These are phyloP conservation scores for Glycine tomentella DNA, from an alignment of 306 rosid genomes.

Conservation along the genomic window DNA sequence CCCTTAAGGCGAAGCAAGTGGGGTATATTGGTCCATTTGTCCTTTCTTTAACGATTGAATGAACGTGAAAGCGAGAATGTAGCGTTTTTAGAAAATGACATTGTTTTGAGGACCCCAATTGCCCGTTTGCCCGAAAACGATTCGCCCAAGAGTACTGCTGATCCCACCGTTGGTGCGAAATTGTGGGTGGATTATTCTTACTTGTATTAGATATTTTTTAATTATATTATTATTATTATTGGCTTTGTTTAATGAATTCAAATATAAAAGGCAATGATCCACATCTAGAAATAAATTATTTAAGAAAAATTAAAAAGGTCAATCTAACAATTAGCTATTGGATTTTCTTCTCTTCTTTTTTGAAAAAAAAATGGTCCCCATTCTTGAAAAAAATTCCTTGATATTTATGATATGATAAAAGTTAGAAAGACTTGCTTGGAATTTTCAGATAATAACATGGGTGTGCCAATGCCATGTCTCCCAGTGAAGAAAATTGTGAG, in stretches of 20 bases:
- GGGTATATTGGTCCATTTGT: slow-evolving; percentile 53
- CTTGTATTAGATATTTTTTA: neutral
- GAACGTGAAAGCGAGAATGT: neutral
- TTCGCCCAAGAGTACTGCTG: neutral
- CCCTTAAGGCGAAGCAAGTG: slow-evolving; percentile 9
- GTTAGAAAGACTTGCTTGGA: neutral
- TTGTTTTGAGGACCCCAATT: neutral
- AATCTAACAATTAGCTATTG: neutral
- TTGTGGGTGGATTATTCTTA: neutral
- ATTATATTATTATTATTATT: neutral
- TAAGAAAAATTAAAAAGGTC: neutral
- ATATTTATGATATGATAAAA: neutral
- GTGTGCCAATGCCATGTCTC: neutral
- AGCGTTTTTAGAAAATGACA: slow-evolving; percentile 38
- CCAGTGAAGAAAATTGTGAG: slow-evolving; percentile 15
- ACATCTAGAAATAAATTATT: slow-evolving; percentile 6
- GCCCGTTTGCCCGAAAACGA: neutral
- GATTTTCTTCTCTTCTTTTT: neutral
- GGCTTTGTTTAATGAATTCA: slow-evolving; percentile 6
- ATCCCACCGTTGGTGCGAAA: slow-evolving; percentile 7
- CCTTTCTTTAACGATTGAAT: slow-evolving; percentile 28
- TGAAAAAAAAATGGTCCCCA: neutral
- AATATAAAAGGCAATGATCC: slow-evolving; percentile 3
- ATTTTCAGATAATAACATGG: neutral
- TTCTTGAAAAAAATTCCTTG: neutral